Conservation (phyloP, 768 basidiomycete genomes). For the Phanerodontia chrysosporium region DNA sequence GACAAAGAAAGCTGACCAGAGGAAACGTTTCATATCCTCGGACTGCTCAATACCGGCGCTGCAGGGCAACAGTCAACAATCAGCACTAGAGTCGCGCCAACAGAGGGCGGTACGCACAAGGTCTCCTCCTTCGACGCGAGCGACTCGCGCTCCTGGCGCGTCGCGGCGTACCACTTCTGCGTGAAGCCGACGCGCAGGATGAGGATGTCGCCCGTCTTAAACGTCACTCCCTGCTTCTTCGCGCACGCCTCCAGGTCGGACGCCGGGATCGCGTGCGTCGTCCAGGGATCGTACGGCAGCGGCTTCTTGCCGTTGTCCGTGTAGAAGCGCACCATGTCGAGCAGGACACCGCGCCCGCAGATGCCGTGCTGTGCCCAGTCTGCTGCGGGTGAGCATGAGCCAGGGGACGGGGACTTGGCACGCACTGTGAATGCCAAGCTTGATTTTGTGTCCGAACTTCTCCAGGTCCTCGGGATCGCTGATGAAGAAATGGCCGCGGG, state of each 20-base stretch:
- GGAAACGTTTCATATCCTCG: slow-evolving; percentile 66
- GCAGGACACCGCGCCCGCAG: slow-evolving; percentile 61
- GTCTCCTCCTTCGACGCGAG: slow-evolving; percentile 41
- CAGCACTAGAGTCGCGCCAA: not conserved
- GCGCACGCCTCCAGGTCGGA: slow-evolving; percentile 56
- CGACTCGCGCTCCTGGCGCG: slow-evolving; percentile 41
- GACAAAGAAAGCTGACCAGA: slow-evolving; percentile 48
- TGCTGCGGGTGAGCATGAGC: slow-evolving; percentile 20
- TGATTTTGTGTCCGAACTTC: slow-evolving; percentile 32
- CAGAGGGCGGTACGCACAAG: slow-evolving; percentile 24
- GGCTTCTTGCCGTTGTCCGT: slow-evolving; percentile 31
- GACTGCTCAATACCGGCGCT: slow-evolving; percentile 61
- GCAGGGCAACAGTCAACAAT: not conserved
- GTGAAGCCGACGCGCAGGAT: slow-evolving; percentile 61
- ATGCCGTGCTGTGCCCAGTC: slow-evolving; percentile 73
- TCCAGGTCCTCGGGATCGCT: slow-evolving; percentile 48
- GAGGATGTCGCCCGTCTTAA: slow-evolving; percentile 57
- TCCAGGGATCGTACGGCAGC: slow-evolving; percentile 64
- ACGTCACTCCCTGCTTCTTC: slow-evolving; percentile 52
- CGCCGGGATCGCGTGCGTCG: slow-evolving; percentile 47
- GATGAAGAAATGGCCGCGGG: slow-evolving; percentile 41
- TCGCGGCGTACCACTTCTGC: slow-evolving; percentile 44
- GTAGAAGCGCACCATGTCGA: slow-evolving; percentile 57
- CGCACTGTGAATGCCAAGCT: slow-evolving; percentile 67
- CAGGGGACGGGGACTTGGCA: not conserved